These are phyloP conservation scores for Theileria orientalis DNA, from an alignment of 169 alveolate species.

Conservation along the genomic window DNA sequence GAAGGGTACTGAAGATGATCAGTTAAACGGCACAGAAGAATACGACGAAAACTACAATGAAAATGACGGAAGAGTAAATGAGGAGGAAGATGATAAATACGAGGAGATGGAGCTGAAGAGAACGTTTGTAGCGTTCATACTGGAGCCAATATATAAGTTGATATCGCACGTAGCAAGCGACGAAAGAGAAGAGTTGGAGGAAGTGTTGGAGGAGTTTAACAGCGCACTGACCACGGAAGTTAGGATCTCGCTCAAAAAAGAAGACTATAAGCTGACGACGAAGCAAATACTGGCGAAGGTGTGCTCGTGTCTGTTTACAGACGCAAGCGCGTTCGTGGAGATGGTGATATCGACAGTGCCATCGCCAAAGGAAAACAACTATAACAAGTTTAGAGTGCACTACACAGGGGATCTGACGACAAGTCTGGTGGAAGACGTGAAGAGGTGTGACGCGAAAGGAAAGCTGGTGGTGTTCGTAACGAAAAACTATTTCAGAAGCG, in stretches of 20 bases:
- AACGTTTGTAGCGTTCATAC: slow-evolving; percentile 94
- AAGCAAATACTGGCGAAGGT: slow-evolving; percentile 63
- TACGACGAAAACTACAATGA: not conserved
- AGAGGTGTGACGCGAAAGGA: slow-evolving; percentile 76
- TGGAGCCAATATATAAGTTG: slow-evolving; percentile 98
- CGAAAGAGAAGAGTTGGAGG: slow-evolving; percentile 91
- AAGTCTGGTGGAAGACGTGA: slow-evolving; percentile 52
- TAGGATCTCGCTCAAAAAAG: slow-evolving; percentile 41
- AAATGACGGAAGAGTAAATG: slow-evolving; percentile 41
- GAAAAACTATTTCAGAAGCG: slow-evolving; percentile 93
- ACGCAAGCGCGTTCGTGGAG: slow-evolving; percentile 86
- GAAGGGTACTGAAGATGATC: too few species aligned
- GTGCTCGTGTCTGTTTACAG: slow-evolving; percentile 65
- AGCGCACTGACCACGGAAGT: not conserved
- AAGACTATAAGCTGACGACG: slow-evolving; percentile 53
- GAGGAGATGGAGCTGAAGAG: slow-evolving; percentile 81
- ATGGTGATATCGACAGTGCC: slow-evolving; percentile 78
- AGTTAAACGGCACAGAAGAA: not conserved
- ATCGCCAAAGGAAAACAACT: slow-evolving; percentile 50
- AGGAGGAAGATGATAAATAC: slow-evolving; percentile 15
- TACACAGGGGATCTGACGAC: slow-evolving; percentile 79
- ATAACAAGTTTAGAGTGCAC: slow-evolving; percentile 70
- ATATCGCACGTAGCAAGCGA: slow-evolving; percentile 92
- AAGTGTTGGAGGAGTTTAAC: slow-evolving; percentile 78
- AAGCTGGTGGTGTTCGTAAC: slow-evolving; percentile 85